These are phyloP conservation scores for Ensete ventricosum DNA, from an alignment of 176 grass and related monocot species.

Conservation along the genomic window DNA sequence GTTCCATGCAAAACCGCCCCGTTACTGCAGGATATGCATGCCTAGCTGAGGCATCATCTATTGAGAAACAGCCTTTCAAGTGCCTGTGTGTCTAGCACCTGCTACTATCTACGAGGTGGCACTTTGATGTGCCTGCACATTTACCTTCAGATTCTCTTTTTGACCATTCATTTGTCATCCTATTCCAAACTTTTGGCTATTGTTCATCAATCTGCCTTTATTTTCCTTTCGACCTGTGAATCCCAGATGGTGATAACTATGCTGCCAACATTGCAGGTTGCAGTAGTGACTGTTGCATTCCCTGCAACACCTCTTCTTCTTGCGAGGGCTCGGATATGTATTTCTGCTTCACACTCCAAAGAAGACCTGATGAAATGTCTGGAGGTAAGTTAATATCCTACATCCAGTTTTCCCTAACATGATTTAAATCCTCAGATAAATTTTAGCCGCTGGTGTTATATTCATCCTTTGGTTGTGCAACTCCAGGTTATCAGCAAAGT, in stretches of 20 bases:
- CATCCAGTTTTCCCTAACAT: conserved; percentile 3
- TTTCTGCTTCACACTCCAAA: conserved; percentile 77
- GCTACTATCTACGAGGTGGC: too few species aligned
- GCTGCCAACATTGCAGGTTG: conserved; percentile 55
- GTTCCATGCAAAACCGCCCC: too few species aligned
- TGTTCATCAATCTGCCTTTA: conserved; percentile 4
- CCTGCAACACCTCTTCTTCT: conserved; percentile 84
- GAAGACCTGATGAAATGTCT: conserved; percentile 90
- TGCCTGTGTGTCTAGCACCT: too few species aligned
- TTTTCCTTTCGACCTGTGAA: not conserved
- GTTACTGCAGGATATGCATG: too few species aligned
- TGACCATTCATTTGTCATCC: too few species aligned
- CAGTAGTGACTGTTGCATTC: conserved; percentile 87
- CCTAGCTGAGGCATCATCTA: too few species aligned
- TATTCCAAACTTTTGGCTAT: not conserved
- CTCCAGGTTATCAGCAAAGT: conserved; percentile 93
- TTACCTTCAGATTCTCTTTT: too few species aligned
- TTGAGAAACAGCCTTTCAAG: too few species aligned
- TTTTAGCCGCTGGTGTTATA: not conserved
- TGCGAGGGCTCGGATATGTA: conserved; percentile 90
- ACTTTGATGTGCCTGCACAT: too few species aligned
- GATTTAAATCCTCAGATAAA: too few species aligned
- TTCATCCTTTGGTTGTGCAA: not conserved
- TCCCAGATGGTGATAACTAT: not conserved
- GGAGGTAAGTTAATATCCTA: conserved; percentile 39